Conservation (phyloP, 2,329 filamentous ascomycete genomes). For the Chalara sp. region DNA sequence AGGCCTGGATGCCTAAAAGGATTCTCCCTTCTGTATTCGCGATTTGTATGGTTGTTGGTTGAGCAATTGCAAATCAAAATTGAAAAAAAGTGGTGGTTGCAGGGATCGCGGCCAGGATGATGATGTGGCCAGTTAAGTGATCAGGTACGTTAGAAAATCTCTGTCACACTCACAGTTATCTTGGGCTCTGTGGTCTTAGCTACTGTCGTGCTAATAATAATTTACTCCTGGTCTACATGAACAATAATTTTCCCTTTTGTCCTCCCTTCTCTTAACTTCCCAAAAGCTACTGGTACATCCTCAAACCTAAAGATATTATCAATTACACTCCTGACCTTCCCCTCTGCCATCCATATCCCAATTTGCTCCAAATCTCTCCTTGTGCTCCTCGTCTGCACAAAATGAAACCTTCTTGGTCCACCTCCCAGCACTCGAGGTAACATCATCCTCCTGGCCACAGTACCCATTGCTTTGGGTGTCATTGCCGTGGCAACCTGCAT, state of each 20-base stretch:
- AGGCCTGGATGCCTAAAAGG: too few species aligned
- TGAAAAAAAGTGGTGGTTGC: too few species aligned
- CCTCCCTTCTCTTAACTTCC: slow-evolving; percentile 1
- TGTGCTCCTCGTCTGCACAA: neutral
- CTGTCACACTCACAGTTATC: too few species aligned
- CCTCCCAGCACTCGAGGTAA: neutral
- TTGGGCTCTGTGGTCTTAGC: too few species aligned
- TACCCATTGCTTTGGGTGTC: neutral
- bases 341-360: neutral
- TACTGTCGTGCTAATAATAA: too few species aligned
- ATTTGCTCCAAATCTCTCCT: neutral
- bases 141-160: too few species aligned
- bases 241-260: slow-evolving; percentile 4
- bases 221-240: neutral
- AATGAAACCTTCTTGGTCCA: neutral
- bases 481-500: too few species aligned
- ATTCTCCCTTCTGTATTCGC: too few species aligned
- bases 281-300: slow-evolving; percentile 2
- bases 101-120: too few species aligned
- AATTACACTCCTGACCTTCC: neutral
- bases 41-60: too few species aligned
- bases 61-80: too few species aligned
- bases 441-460: neutral
- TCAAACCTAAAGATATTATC: neutral
- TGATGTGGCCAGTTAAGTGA: too few species aligned